A percentile compares a stretch with the other conserved stretches of the same genome.
Evolutionary conservation across 1,284 basidiomycete species (phyloP).

Genomic region (Somion occarium): DNA sequence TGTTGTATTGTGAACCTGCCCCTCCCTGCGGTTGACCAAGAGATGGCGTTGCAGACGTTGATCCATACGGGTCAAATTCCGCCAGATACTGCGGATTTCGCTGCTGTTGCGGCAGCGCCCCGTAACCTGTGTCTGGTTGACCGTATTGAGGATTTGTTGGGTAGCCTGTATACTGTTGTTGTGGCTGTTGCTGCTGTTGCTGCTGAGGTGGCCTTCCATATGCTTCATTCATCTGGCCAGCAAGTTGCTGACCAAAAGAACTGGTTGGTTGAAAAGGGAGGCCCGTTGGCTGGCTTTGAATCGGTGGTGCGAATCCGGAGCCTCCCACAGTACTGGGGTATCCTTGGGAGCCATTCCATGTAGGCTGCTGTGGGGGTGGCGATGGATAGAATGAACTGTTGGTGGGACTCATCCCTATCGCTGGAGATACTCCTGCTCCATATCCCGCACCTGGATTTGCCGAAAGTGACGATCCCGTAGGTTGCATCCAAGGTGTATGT

Average conservation of each 20-base stretch:
- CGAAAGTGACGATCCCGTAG: constrained; percentile 15
- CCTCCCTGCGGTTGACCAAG: constrained; percentile 7
- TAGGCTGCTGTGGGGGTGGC: constrained; percentile 18
- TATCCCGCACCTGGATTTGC: constrained; percentile 12
- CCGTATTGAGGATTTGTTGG: constrained; percentile 17
- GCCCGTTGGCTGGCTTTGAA: constrained; percentile 21
- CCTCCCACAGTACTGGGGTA: constrained; percentile 19
- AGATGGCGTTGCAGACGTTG: not conserved
- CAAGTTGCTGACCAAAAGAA: constrained; percentile 31
- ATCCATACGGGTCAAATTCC: constrained; percentile 30
- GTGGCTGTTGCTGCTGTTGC: constrained; percentile 19
- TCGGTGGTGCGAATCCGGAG: constrained; percentile 12
- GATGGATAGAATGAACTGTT: constrained; percentile 12
- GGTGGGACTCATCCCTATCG: constrained; percentile 15
- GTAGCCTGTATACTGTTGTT: constrained; percentile 22
- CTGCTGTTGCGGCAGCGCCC: constrained; percentile 20
- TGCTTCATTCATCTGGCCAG: constrained; percentile 22
- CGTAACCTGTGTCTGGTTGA: constrained; percentile 19
- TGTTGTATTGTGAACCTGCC: constrained; percentile 11
- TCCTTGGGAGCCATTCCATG: constrained; percentile 16
- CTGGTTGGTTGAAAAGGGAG: constrained; percentile 28
- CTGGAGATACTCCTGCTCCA: constrained; percentile 11
- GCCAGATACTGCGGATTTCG: constrained; percentile 25
- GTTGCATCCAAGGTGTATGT: constrained; percentile 27
- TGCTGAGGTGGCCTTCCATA: constrained; percentile 15